Evolutionary conservation across 192 early-diverging fungal genomes (phyloP).

Genomic region (Haplosporangium gracile): DNA sequence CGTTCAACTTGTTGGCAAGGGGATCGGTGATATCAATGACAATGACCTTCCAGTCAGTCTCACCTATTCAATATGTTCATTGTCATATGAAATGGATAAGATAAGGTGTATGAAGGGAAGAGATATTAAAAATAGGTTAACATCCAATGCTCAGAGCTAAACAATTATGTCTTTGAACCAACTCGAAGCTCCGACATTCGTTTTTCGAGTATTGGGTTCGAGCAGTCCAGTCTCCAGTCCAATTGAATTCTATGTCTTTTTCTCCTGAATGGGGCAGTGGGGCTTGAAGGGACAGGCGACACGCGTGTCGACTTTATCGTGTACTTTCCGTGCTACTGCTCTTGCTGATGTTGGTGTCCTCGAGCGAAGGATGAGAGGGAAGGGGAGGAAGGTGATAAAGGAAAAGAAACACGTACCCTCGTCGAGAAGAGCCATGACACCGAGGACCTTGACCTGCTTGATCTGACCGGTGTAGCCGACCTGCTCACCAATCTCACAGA

Average conservation of each 20-base stretch:
- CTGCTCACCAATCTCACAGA: conserved; percentile 97
- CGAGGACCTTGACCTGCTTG: conserved; percentile 99
- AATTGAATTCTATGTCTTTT: not conserved
- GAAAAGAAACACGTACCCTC: conserved; percentile 72
- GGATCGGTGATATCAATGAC: conserved; percentile 99
- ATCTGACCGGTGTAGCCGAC: conserved; percentile 94
- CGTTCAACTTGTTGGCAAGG: conserved; percentile 95
- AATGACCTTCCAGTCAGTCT: conserved; percentile 99
- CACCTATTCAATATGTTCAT: conserved; percentile 53
- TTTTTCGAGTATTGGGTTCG: not conserved
- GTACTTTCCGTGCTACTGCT: not conserved
- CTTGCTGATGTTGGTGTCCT: not conserved
- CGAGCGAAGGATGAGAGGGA: not conserved
- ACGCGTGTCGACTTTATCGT: not conserved
- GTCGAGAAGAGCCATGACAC: conserved; percentile 98
- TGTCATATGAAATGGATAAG: not conserved
- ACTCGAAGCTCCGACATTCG: not conserved
- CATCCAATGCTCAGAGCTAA: conserved; percentile 13
- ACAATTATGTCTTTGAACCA: conserved; percentile 3
- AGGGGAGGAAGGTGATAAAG: not conserved
- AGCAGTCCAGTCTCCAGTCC: not conserved
- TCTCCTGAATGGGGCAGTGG: not conserved
- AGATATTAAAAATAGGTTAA: conserved; percentile 16
- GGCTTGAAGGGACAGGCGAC: not conserved
- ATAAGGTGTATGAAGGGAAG: not conserved